Base-by-base conservation (phyloP, 2,329 filamentous ascomycete species). In the Clonostachys sp. region DNA sequence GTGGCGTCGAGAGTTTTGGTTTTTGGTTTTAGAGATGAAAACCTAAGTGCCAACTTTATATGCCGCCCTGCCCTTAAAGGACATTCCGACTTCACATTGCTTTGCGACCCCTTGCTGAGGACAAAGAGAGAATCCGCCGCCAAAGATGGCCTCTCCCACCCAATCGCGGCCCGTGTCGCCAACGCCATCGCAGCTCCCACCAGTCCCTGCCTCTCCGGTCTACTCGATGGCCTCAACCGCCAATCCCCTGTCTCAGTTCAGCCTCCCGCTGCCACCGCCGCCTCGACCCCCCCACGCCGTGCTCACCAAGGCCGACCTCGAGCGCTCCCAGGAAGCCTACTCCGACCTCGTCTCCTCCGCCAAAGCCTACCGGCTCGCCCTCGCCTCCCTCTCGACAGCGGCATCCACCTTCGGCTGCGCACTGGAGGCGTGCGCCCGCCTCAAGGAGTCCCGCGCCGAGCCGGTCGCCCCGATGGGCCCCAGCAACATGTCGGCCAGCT, bases 361-460 rank as follows among this genome's bases (percentile, higher is more conserved):
- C 41, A 86, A 86, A 61, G 64, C 74, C 39, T 87, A 86, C 63
- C 79, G 83, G 42, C 61, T 78, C 17, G 81, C 83, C 14, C 78
- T 87, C 42, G 75, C 82, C 35, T 62, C 77, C 3, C 70, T 86
- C 12, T 84, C 82, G 9, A 73, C 71, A 6, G 77, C 83, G 3
- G 80, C 83, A 3, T 84, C 81, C 1, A 69, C 75, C 34, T 86
- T 87, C 59, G 83, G 81, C 43, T 75, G 75, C 42, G 81, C 83
- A 14, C 74, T 87, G 50, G 83, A 87, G 66, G 66, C 81, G 50
- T 87, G 83, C 62, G 83, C 83, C n/a, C 77, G 83, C 13, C 68
- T 86, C 34, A 86, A 86, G 58, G 83, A 86, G 60, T 79, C 83
- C 34, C 76, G 82, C 45, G 79, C 81, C 46, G 81, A 84, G 53